phyloP scores from a whole-genome alignment of 345 rosid species.

The Brassica juncea region DNA sequence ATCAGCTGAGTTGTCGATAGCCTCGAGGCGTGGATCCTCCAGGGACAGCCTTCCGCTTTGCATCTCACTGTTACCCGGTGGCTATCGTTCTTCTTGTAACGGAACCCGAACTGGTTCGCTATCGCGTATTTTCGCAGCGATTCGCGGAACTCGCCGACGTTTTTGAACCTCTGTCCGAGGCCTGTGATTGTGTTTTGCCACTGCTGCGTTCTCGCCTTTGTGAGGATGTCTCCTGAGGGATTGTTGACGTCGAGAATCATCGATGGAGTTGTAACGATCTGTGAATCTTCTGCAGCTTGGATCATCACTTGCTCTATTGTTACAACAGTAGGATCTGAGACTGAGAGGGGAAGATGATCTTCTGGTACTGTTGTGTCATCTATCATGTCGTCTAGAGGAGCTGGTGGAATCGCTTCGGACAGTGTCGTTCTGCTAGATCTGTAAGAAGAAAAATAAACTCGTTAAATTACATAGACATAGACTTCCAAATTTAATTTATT shows the following conservation, averaged over 20 bases:
- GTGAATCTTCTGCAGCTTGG: slow-evolving; percentile 39
- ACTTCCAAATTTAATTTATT: too few relatives aligned
- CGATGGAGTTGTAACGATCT: slow-evolving; percentile 7
- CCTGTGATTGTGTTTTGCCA: slow-evolving; percentile 95
- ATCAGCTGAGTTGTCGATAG: slow-evolving; percentile 88
- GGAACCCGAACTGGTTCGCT: slow-evolving; percentile 88
- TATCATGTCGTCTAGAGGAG: slow-evolving; percentile 40
- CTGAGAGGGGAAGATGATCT: slow-evolving; percentile 32
- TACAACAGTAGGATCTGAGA: slow-evolving; percentile 42
- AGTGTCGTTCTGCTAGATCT: slow-evolving; percentile 91
- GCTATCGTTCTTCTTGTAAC: slow-evolving; percentile 92
- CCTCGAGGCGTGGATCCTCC: slow-evolving; percentile 96
- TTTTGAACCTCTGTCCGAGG: slow-evolving; percentile 86
- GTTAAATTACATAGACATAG: background rate
- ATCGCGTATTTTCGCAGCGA: slow-evolving; percentile 78
- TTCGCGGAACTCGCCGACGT: slow-evolving; percentile 85
- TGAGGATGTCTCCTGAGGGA: slow-evolving; percentile 52
- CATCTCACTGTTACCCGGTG: slow-evolving; percentile 95
- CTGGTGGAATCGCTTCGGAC: slow-evolving; percentile 64
- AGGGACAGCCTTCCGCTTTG: slow-evolving; percentile 93
- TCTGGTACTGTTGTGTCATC: slow-evolving; percentile 33
- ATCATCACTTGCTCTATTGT: slow-evolving; percentile 51
- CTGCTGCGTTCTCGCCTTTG: slow-evolving; percentile 72
- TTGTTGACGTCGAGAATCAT: slow-evolving; percentile 46
- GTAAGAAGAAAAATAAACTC: background rate